Conservation (phyloP, 2,329 filamentous ascomycete species). For the Fusarium buharicum region DNA sequence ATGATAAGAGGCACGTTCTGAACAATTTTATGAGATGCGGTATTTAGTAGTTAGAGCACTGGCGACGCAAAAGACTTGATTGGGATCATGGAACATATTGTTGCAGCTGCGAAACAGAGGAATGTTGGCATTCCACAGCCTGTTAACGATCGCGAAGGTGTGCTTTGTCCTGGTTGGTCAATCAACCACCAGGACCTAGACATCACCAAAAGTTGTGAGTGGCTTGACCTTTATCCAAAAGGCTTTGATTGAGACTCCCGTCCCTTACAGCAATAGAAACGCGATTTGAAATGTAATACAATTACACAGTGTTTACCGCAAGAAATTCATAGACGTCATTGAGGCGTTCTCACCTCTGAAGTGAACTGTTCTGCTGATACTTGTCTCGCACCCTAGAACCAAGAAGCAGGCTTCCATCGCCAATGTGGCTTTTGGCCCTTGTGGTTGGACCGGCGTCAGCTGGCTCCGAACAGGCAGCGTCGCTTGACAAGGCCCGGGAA, state of each 20-base stretch:
- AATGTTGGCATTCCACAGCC: not conserved
- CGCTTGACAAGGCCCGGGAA: constrained; percentile 28
- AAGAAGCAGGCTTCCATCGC: not conserved
- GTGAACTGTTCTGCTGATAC: not conserved
- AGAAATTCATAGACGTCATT: constrained; percentile 4
- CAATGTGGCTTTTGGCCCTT: not conserved
- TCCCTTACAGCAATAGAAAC: not conserved
- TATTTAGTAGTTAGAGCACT: too few species aligned
- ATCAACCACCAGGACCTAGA: not conserved
- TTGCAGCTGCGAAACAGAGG: not conserved
- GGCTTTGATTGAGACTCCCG: not conserved
- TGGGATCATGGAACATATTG: not conserved
- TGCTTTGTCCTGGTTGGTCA: not conserved
- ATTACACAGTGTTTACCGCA: constrained; percentile 15
- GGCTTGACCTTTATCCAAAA: not conserved
- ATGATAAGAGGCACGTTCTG: too few species aligned
- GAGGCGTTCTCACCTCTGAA: not conserved
- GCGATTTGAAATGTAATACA: not conserved
- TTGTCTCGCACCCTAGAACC: not conserved
- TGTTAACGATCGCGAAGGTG: not conserved
- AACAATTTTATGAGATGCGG: too few species aligned
- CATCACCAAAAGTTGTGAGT: not conserved
- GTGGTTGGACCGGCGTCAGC: constrained; percentile 24
- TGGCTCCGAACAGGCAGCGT: constrained; percentile 14
- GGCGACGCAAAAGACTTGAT: too few species aligned